These are phyloP conservation scores for Lepidopterella palustris DNA, from an alignment of 495 filamentous ascomycete species.

Conservation along the genomic window DNA sequence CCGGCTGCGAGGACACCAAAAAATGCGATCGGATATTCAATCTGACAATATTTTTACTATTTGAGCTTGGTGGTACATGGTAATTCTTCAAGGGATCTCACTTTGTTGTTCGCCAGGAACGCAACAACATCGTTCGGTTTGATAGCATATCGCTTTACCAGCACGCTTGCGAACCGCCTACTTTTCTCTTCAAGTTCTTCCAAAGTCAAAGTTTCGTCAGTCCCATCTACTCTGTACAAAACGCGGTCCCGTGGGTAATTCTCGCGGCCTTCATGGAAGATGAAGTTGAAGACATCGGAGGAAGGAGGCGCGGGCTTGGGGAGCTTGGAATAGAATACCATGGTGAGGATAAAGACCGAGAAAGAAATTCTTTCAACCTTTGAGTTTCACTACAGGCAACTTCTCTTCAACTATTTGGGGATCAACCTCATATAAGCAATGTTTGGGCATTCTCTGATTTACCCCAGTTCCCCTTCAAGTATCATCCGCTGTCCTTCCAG, in stretches of 20 bases:
- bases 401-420: not conserved
- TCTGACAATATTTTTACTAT: slow-evolving; percentile 1
- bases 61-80: not conserved
- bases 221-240: slow-evolving; percentile 10
- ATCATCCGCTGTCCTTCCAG: not conserved
- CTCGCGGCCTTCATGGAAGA: slow-evolving; percentile 6
- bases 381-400: not conserved
- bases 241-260: slow-evolving; percentile 11
- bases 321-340: slow-evolving; percentile 10
- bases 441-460: not conserved
- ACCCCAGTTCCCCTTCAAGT: not conserved
- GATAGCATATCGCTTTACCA: slow-evolving; percentile 7
- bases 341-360: not conserved
- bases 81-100: not conserved
- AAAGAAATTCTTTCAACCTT: not conserved
- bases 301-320: slow-evolving; percentile 4
- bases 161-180: slow-evolving; percentile 7
- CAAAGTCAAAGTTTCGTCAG: slow-evolving; percentile 11
- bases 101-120: slow-evolving; percentile 3
- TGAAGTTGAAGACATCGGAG: slow-evolving; percentile 17
- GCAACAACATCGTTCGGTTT: slow-evolving; percentile 13
- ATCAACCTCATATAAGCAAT: not conserved
- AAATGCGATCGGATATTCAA: slow-evolving; percentile 17
- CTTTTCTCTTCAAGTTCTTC: slow-evolving; percentile 13
- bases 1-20: slow-evolving; percentile 15